Conservation (phyloP, 2,329 filamentous ascomycete species). For the Oidium heveae region DNA sequence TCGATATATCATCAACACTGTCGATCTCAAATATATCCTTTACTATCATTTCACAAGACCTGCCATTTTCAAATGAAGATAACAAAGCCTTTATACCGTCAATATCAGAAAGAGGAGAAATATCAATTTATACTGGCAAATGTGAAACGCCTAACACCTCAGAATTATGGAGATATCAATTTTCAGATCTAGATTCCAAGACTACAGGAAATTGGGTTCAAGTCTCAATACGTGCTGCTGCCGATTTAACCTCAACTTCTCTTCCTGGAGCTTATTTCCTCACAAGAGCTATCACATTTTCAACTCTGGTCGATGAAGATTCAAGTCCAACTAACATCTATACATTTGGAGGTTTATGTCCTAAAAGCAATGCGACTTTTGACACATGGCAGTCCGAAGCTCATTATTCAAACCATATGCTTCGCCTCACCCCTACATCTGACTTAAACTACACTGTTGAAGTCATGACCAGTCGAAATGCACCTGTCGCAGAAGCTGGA, state of each 20-base stretch:
- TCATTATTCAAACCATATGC: conserved; percentile 60
- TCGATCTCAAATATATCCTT: conserved; percentile 20
- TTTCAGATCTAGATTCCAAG: conserved; percentile 3
- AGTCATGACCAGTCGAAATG: conserved; percentile 20
- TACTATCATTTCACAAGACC: conserved; percentile 25
- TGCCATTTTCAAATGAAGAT: conserved; percentile 35
- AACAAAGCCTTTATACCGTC: conserved; percentile 39
- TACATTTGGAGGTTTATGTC: conserved; percentile 75
- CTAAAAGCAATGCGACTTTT: conserved; percentile 20
- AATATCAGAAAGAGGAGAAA: conserved; percentile 38
- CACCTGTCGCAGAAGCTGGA: conserved; percentile 62
- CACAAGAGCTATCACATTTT: conserved; percentile 18
- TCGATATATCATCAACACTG: conserved; percentile 38
- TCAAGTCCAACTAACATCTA: conserved; percentile 14
- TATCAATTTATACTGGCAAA: conserved; percentile 50
- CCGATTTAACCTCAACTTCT: conserved; percentile 13
- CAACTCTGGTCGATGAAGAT: conserved; percentile 10
- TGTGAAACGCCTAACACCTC: conserved; percentile 31
- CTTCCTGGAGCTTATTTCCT: conserved; percentile 28
- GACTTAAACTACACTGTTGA: conserved; percentile 18
- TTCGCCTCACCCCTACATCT: conserved; percentile 28
- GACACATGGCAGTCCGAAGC: conserved; percentile 39
- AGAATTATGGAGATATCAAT: conserved; percentile 41
- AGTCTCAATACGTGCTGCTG: conserved; percentile 15
- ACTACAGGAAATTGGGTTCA: conserved; percentile 28